Conservation (phyloP, 768 basidiomycete species). For the Butyriboletus loyo region DNA sequence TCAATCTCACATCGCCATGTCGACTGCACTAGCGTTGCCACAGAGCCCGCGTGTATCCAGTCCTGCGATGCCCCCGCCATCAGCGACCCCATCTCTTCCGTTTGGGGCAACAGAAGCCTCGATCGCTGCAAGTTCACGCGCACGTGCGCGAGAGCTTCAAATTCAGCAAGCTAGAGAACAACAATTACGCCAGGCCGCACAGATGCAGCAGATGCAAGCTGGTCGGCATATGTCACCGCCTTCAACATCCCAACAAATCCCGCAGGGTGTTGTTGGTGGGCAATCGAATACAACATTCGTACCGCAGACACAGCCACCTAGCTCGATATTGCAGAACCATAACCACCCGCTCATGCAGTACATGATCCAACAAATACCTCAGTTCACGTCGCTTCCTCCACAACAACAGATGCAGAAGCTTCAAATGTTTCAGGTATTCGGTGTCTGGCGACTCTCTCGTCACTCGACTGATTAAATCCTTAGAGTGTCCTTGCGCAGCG, state of each 20-base stretch:
- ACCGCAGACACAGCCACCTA: slow-evolving; percentile 42
- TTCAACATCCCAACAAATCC: slow-evolving; percentile 22
- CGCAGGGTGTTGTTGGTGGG: slow-evolving; percentile 15
- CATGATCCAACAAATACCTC: slow-evolving; percentile 48
- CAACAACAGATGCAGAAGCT: slow-evolving; percentile 62
- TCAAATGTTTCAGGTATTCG: slow-evolving; percentile 48
- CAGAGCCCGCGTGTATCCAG: slow-evolving; percentile 35
- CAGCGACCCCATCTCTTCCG: slow-evolving; percentile 29
- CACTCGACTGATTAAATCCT: slow-evolving; percentile 5
- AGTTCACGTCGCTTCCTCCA: slow-evolving; percentile 49
- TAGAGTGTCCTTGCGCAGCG: slow-evolving; percentile 21
- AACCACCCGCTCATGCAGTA: slow-evolving; percentile 58
- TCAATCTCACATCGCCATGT: slow-evolving; percentile 11
- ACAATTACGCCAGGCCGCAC: slow-evolving; percentile 33
- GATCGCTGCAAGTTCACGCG: slow-evolving; percentile 30
- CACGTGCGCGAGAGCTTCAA: slow-evolving; percentile 36
- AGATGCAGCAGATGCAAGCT: slow-evolving; percentile 34
- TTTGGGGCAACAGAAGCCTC: slow-evolving; percentile 34
- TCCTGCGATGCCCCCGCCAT: slow-evolving; percentile 31
- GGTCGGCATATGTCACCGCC: slow-evolving; percentile 45
- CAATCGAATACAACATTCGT: slow-evolving; percentile 25
- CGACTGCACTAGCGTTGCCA: slow-evolving; percentile 15
- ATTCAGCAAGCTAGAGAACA: slow-evolving; percentile 35
- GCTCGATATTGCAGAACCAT: slow-evolving; percentile 51
- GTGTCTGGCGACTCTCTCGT: not conserved